Conservation (phyloP, 2,329 filamentous ascomycete species). For the Trichophyton mentagrophytes region DNA sequence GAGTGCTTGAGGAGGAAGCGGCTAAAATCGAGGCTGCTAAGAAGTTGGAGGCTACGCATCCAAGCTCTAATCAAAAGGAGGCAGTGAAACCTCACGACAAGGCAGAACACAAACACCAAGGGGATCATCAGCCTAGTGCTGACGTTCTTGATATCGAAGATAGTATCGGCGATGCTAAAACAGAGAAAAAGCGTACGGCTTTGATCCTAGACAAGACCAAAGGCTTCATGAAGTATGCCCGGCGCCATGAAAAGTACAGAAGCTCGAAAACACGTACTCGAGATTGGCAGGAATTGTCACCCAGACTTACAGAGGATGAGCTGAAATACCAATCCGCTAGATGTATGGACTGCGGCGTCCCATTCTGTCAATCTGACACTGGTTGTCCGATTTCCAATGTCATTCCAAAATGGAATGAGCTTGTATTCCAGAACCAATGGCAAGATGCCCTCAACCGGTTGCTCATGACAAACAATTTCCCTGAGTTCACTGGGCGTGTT, state of each 20-base stretch:
- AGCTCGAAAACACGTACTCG: conserved; percentile 69
- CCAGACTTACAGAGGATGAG: conserved; percentile 80
- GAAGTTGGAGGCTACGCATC: conserved; percentile 61
- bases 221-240: conserved; percentile 95
- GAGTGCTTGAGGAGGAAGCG: conserved; percentile 73
- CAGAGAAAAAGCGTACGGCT: conserved; percentile 79
- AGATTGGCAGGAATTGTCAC: conserved; percentile 86
- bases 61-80: conserved; percentile 13
- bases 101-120: conserved; percentile 47
- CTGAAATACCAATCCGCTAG: conserved; percentile 92
- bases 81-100: conserved; percentile 25
- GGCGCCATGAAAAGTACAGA: conserved; percentile 86
- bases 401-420: conserved; percentile 91
- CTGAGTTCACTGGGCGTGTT: conserved; percentile 92
- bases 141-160: conserved; percentile 81
- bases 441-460: conserved; percentile 80
- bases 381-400: conserved; percentile 96
- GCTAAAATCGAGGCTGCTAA: conserved; percentile 75
- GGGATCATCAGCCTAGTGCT: conserved; percentile 53
- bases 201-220: conserved; percentile 94
- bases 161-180: conserved; percentile 68
- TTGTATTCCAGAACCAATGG: conserved; percentile 68
- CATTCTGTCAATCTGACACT: conserved; percentile 93
- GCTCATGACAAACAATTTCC: conserved; percentile 96
- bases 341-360: conserved; percentile 98